Evolutionary conservation across 768 basidiomycete genomes (phyloP).

Genomic region (Antrodiella citrinella): DNA sequence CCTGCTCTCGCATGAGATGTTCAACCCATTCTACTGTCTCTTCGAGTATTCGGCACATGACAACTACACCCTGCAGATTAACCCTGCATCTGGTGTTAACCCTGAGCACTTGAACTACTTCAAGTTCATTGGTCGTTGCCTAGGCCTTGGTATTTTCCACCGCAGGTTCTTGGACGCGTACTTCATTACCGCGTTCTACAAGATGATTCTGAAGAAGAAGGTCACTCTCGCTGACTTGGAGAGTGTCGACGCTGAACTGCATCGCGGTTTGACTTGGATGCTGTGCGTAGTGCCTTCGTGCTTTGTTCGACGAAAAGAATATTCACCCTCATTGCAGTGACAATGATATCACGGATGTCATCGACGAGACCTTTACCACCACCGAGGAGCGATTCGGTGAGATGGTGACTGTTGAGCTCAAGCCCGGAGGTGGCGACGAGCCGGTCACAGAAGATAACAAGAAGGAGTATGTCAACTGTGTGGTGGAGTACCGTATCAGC

Average conservation of each 20-base stretch:
- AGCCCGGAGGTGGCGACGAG: conserved; percentile 77
- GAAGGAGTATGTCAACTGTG: conserved; percentile 91
- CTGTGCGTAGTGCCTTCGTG: conserved; percentile 49
- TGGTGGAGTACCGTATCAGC: conserved; percentile 96
- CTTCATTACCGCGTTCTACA: conserved; percentile 99
- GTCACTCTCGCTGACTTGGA: conserved; percentile 90
- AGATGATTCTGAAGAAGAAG: conserved; percentile 99
- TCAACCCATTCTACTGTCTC: conserved; percentile 99
- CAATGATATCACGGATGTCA: conserved; percentile 96
- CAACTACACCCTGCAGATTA: conserved; percentile 99
- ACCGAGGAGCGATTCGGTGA: conserved; percentile 98
- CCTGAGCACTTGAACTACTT: conserved; percentile 99
- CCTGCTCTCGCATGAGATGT: conserved; percentile 99
- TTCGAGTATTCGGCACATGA: conserved; percentile 99
- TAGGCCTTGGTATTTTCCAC: conserved; percentile 97
- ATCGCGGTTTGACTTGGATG: conserved; percentile 98
- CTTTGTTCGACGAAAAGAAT: background rate
- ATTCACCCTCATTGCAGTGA: too few relatives aligned
- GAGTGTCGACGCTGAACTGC: conserved; percentile 92
- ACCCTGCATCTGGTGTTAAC: conserved; percentile 96
- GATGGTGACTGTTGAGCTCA: conserved; percentile 94
- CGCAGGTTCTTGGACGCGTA: conserved; percentile 98
- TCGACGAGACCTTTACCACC: conserved; percentile 96
- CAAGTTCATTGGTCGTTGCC: conserved; percentile 96
- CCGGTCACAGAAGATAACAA: conserved; percentile 96